Evolutionary conservation across 805 yeast genomes (phyloP), one percentile per base, ranked within the genome.

Genomic region (Ogataea minuta): DNA sequence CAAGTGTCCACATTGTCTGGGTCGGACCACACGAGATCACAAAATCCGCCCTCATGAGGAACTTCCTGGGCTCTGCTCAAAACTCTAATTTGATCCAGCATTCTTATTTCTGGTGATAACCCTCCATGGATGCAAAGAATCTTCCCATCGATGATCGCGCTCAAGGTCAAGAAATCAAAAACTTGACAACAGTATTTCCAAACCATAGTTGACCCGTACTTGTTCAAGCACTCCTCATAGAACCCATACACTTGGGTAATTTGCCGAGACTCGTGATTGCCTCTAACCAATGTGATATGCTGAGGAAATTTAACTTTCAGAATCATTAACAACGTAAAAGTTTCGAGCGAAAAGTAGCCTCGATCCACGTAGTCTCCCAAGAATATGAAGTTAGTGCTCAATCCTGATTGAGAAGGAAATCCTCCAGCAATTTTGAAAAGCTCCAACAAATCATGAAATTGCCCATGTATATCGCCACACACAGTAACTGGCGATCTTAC

Each of bases 201-300:
- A 24, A 89, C 96, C 17, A 95, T 87, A 15, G 95, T 87, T 27
- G 91, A 83, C 14, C 97, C 97, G 60, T 90, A 90, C 63, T 90
- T 90, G 41, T 88, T 83, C 44, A 90, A 62, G 60, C 98, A 90
- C 64, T 90, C 98, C 62, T 90, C 98, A 65, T 93, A 91, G 64
- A 91, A 91, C 4, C 99, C 99, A 65, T 91, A 91, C 25, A 90
- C 98, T 67, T 91, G 97, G n/a, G 99, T 91, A 59, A 93, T 93
- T 59, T 93, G 99, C 53, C 99, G 74, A 4, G 93, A 81, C 65
- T 91, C 99, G 66, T 91, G 99, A 63, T 91, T 91, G n/a, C 99
- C 99, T 54, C 99, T 74, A 10, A 91, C 97, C 39, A 91, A 71
- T 0, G 98, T 93, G 46, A 93, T 78, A 74, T 29, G 98, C 52